Conservation (phyloP, 306 rosid species). For the Pyrus bretschneideri region DNA sequence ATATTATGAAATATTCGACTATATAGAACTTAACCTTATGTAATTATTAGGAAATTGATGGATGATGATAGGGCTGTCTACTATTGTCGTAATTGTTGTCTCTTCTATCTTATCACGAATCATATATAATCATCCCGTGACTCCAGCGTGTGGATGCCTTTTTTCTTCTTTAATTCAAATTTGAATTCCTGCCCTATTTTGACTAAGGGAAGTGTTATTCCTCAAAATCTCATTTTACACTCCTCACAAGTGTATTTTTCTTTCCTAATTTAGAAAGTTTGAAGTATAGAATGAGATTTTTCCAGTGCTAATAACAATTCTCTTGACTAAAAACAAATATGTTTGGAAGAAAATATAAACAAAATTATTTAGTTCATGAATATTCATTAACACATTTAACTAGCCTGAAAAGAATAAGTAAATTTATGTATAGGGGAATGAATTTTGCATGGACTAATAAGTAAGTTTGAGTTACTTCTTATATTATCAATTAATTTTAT, state of each 20-base stretch:
- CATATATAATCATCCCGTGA: conserved; percentile 9
- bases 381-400: neutral
- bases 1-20: neutral
- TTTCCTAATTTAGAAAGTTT: too few relatives aligned
- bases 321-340: neutral
- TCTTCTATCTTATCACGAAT: neutral
- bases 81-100: conserved; percentile 16
- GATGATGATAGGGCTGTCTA: conserved; percentile 5
- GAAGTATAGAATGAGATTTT: too few relatives aligned
- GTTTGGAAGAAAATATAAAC: neutral
- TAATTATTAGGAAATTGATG: conserved; percentile 11
- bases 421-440: neutral
- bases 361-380: neutral
- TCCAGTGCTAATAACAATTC: too few relatives aligned
- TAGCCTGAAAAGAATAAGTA: neutral
- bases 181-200: neutral
- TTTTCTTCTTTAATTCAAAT: neutral
- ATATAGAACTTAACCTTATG: neutral
- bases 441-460: neutral
- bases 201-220: too few relatives aligned
- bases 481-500: too few relatives aligned
- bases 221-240: too few relatives aligned
- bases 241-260: too few relatives aligned
- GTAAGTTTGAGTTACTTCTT: too few relatives aligned
- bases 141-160: neutral